A percentile compares a stretch with the other conserved stretches of the same genome.
phyloP scores from a whole-genome alignment of 2,329 filamentous ascomycete genomes.

The Cordyceps tenuipes region DNA sequence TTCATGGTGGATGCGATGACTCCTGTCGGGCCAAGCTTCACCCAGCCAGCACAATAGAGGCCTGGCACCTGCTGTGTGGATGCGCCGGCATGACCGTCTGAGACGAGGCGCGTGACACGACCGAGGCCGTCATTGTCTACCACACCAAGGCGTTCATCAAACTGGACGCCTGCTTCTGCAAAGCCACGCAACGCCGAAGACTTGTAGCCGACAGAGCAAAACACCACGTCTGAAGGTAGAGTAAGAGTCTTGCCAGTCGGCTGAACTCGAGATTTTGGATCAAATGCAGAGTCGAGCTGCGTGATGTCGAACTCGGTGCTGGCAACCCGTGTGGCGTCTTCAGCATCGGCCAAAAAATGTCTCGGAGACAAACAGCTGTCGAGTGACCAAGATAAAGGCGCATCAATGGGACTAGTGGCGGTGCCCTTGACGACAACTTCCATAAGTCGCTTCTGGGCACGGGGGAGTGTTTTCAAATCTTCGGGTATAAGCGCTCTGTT shows the following conservation, averaged over 20 bases:
- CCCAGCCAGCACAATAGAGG: slow-evolving; percentile 92
- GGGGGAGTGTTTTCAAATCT: slow-evolving; percentile 60
- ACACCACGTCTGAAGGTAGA: slow-evolving; percentile 63
- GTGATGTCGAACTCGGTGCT: slow-evolving; percentile 61
- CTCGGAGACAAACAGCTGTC: slow-evolving; percentile 77
- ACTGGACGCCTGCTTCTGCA: slow-evolving; percentile 63
- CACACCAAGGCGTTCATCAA: slow-evolving; percentile 64
- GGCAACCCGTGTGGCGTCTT: slow-evolving; percentile 43
- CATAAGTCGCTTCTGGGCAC: slow-evolving; percentile 68
- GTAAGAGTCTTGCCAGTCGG: slow-evolving; percentile 41
- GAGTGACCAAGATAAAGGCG: slow-evolving; percentile 69
- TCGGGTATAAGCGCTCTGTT: slow-evolving; percentile 58
- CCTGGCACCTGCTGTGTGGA: slow-evolving; percentile 48
- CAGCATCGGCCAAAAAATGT: slow-evolving; percentile 49
- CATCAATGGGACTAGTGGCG: slow-evolving; percentile 34
- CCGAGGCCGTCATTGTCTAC: slow-evolving; percentile 78
- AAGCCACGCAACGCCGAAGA: slow-evolving; percentile 71
- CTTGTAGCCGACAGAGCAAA: slow-evolving; percentile 93
- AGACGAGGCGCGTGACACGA: slow-evolving; percentile 46
- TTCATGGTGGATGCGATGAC: slow-evolving; percentile 95
- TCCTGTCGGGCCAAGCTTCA: slow-evolving; percentile 87
- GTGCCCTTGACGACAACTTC: slow-evolving; percentile 76
- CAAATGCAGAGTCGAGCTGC: slow-evolving; percentile 46
- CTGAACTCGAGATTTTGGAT: slow-evolving; percentile 39
- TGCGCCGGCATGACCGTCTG: slow-evolving; percentile 21